A percentile compares a stretch with the other conserved stretches of the same genome.
phyloP scores from a whole-genome alignment of 768 basidiomycete species.

The Russula dissimulans region DNA sequence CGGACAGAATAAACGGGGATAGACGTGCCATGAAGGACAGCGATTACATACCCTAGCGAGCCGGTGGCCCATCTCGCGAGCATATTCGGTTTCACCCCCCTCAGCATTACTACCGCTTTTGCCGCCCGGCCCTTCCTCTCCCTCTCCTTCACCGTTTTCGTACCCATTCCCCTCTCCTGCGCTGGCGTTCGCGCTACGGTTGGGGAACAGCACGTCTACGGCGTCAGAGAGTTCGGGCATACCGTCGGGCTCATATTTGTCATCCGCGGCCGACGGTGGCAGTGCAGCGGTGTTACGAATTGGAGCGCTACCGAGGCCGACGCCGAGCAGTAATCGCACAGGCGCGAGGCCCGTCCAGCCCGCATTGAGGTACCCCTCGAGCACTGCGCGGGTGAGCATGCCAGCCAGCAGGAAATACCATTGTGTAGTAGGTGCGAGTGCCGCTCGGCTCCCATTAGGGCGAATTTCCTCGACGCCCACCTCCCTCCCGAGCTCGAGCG shows the following conservation, averaged over 20 bases:
- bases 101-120: constrained; percentile 82
- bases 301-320: constrained; percentile 45
- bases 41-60: constrained; percentile 48
- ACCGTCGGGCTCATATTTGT: constrained; percentile 65
- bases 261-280: constrained; percentile 5
- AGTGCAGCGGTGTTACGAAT: not conserved
- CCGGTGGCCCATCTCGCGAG: constrained; percentile 64
- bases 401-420: constrained; percentile 80
- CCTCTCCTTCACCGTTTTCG: constrained; percentile 30
- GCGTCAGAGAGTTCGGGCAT: constrained; percentile 61
- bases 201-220: constrained; percentile 58
- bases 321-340: constrained; percentile 60
- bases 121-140: constrained; percentile 66
- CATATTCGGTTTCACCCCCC: constrained; percentile 63
- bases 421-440: constrained; percentile 57
- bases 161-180: constrained; percentile 22
- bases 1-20: not conserved
- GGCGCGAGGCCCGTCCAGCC: constrained; percentile 71
- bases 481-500: constrained; percentile 68
- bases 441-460: constrained; percentile 18
- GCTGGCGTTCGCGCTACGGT: constrained; percentile 25
- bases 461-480: constrained; percentile 29
- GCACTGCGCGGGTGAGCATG: constrained; percentile 68
- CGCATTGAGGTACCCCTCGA: constrained; percentile 77
- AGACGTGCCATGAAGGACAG: not conserved